Base-by-base conservation (phyloP, 345 rosid species). In the Syzygium oleosum region DNA sequence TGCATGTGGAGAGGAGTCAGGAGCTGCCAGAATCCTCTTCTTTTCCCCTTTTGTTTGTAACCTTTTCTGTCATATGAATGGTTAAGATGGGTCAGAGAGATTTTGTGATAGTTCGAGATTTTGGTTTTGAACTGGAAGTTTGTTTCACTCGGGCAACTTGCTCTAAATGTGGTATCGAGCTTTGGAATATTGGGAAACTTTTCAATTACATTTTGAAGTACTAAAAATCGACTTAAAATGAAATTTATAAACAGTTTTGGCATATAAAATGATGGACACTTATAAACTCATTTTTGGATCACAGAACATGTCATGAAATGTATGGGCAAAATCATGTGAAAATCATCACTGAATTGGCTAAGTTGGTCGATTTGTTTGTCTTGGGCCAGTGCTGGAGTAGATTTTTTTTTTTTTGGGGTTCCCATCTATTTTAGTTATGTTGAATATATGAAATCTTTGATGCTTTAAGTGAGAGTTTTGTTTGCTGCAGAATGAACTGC, bases 401-500 rank as follows among this genome's bases (percentile, higher is more conserved):
- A 54, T 52, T 22, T 25, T 58, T 73, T 12, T 38, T 22, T 53
- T 25, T 84, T 83, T 68, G 46, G 25, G 80, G 9, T 73, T 84
- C 52, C 80, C 51, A 53, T 85, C 12, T 85, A 46, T 88, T 8
- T 34, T 34, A 17, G 38, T 34, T 73, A 34, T 34, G 23, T 29
- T 38, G 84, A 73, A 61, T 52, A 38, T 84, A 23, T 87, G 78
- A n/a, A 17, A 55, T n/a, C 15, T 8, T 31, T 21, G 59, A 79
- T 25, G 77, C 43, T 29, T 56, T 86, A 52, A 52, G 38, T n/a
- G 52, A 65, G n/a, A 73, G 19, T 87, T 61, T 63, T n/a, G 56
- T 51, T 84, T 63, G 58, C 87, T 90, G 73, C 88, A 96, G 99
- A 94, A 96, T 91, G 99, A 96, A 91, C 86, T 94, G 85, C 96